These are phyloP conservation scores for Botrytis hyacinthi DNA, from an alignment of 2,329 filamentous ascomycete species.

Conservation along the genomic window DNA sequence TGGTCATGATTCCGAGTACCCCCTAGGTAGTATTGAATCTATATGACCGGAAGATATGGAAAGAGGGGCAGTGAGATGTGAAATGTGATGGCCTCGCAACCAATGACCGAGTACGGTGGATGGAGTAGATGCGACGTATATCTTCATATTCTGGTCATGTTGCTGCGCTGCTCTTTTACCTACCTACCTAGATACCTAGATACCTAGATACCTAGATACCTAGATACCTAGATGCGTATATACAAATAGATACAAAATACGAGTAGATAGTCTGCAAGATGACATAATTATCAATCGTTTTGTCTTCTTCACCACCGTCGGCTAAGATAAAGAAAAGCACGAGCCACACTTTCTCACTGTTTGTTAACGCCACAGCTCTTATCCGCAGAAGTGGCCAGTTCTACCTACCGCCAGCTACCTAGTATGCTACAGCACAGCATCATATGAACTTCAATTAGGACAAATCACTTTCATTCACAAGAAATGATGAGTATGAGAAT, in stretches of 20 bases:
- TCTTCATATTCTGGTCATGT: neutral
- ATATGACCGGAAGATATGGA: neutral
- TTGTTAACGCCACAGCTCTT: constrained; percentile 10
- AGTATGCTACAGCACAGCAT: neutral
- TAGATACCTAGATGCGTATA: no score
- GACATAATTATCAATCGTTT: neutral
- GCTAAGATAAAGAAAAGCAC: constrained; percentile 8
- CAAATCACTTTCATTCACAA: neutral
- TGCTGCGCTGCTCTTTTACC: no score
- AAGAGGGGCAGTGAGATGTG: neutral
- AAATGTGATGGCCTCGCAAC: neutral
- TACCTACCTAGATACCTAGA: no score
- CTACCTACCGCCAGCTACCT: neutral
- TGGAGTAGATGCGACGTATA: neutral
- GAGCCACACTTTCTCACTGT: constrained; percentile 2
- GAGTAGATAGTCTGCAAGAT: neutral
- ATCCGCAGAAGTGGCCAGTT: constrained; percentile 20
- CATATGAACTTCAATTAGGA: neutral
- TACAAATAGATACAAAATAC: no score
- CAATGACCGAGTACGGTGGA: neutral
- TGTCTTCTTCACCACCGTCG: neutral
- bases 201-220: no score
- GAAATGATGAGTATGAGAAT: neutral
- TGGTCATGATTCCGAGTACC: neutral
- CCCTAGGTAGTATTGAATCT: neutral